These are phyloP conservation scores for Lichtheimia ramosa DNA, from an alignment of 371 early-diverging fungal species.

Conservation along the genomic window DNA sequence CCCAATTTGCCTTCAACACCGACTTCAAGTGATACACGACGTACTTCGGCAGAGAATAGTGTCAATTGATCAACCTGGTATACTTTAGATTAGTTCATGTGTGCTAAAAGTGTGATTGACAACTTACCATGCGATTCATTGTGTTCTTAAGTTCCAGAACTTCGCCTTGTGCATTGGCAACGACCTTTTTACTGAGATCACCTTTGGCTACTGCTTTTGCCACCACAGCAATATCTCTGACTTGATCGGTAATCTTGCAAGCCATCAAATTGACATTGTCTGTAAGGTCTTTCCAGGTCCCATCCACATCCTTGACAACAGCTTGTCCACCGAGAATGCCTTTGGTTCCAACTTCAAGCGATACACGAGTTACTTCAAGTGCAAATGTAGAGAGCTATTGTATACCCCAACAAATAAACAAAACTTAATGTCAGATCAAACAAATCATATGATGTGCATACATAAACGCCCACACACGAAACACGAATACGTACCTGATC, in stretches of 20 bases:
- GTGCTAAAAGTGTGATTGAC: not conserved
- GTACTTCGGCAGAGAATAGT: constrained; percentile 45
- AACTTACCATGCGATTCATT: constrained; percentile 48
- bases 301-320: constrained; percentile 50
- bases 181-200: constrained; percentile 47
- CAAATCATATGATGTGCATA: not conserved
- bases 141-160: constrained; percentile 42
- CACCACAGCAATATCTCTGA: constrained; percentile 56
- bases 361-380: constrained; percentile 63
- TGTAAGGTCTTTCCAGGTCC: constrained; percentile 63
- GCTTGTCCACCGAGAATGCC: constrained; percentile 68
- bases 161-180: constrained; percentile 41
- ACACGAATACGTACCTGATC: constrained; percentile 28
- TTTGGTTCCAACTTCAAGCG: constrained; percentile 66
- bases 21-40: constrained; percentile 44
- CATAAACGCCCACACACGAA: not conserved
- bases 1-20: constrained; percentile 55
- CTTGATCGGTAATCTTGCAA: constrained; percentile 58
- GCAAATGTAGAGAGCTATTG: constrained; percentile 44
- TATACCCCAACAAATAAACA: constrained; percentile 6
- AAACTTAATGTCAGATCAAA: not conserved
- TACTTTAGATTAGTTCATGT: not conserved
- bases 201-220: constrained; percentile 57
- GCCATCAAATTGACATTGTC: constrained; percentile 66
- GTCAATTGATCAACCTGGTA: constrained; percentile 35